phyloP scores from a whole-genome alignment of 2,329 filamentous ascomycete genomes.

The Cercospora sojina region DNA sequence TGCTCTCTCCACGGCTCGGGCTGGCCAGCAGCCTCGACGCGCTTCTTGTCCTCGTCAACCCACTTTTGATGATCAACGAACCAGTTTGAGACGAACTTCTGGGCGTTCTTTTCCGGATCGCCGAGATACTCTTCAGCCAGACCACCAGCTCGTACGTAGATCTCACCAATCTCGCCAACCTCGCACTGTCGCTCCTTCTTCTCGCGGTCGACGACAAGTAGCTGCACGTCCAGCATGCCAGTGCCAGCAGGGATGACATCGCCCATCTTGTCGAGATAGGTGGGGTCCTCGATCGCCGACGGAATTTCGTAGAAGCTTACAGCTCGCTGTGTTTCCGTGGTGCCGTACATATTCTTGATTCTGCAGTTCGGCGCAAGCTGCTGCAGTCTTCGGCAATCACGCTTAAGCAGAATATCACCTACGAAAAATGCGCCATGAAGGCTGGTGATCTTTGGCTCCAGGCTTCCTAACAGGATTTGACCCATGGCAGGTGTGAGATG shows the following conservation, averaged over 20 bases:
- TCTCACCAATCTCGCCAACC: conserved; percentile 79
- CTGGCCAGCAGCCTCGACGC: conserved; percentile 47
- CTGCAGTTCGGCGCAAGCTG: conserved; percentile 70
- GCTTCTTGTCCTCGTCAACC: conserved; percentile 62
- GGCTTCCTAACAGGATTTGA: conserved; percentile 82
- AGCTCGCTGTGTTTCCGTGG: conserved; percentile 77
- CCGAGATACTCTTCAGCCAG: conserved; percentile 78
- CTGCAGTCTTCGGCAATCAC: conserved; percentile 76
- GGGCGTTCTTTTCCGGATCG: conserved; percentile 60
- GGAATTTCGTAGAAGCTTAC: conserved; percentile 83
- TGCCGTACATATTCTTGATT: conserved; percentile 85
- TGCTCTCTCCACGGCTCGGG: conserved; percentile 73
- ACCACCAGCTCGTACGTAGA: conserved; percentile 78
- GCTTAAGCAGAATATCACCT: conserved; percentile 82
- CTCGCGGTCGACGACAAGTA: conserved; percentile 75
- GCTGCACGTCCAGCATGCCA: conserved; percentile 86
- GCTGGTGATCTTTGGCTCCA: conserved; percentile 62
- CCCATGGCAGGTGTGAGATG: conserved; percentile 97
- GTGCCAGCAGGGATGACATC: conserved; percentile 80
- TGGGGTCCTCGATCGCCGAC: conserved; percentile 61
- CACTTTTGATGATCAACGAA: conserved; percentile 74
- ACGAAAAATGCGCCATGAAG: conserved; percentile 86
- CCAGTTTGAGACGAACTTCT: conserved; percentile 84
- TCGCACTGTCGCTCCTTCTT: conserved; percentile 68
- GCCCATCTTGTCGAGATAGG: conserved; percentile 62